Evolutionary conservation across 1,139 yeast species (phyloP).

Genomic region (Geotrichum klebahnii): DNA sequence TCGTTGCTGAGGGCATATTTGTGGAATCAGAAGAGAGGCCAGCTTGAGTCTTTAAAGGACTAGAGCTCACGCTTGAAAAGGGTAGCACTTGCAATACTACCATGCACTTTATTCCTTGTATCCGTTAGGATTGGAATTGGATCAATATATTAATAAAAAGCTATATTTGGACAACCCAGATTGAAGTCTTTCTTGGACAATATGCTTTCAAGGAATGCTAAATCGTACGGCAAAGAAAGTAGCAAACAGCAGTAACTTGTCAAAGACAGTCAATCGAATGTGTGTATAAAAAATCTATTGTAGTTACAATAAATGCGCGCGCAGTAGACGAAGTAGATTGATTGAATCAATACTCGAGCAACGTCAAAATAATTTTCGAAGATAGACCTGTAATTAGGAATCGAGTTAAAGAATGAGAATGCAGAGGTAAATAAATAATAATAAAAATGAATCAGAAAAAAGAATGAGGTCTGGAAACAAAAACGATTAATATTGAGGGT

Average conservation of each 20-base stretch:
- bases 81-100: conserved; percentile 22
- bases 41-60: neutral
- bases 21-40: neutral
- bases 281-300: conserved; percentile 2
- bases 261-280: conserved; percentile 8
- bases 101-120: conserved; percentile 14
- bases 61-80: neutral
- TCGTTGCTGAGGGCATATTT: conserved; percentile 13
- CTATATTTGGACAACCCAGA: conserved; percentile 12
- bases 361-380: conserved; percentile 1
- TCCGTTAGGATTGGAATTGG: conserved; percentile 17
- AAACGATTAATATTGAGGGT: neutral
- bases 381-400: neutral
- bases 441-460: neutral
- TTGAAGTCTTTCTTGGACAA: conserved; percentile 9
- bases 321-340: conserved; percentile 5
- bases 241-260: conserved; percentile 9
- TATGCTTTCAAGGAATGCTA: neutral
- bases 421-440: neutral
- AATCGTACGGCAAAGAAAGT: conserved; percentile 7
- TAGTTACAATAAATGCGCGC: conserved; percentile 9
- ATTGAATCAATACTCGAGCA: conserved; percentile 3
- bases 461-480: neutral
- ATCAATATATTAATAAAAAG: conserved; percentile 13
- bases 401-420: too few species aligned